Evolutionary conservation across 768 basidiomycete genomes (phyloP).

Genomic region (Coprinellus micaceus): DNA sequence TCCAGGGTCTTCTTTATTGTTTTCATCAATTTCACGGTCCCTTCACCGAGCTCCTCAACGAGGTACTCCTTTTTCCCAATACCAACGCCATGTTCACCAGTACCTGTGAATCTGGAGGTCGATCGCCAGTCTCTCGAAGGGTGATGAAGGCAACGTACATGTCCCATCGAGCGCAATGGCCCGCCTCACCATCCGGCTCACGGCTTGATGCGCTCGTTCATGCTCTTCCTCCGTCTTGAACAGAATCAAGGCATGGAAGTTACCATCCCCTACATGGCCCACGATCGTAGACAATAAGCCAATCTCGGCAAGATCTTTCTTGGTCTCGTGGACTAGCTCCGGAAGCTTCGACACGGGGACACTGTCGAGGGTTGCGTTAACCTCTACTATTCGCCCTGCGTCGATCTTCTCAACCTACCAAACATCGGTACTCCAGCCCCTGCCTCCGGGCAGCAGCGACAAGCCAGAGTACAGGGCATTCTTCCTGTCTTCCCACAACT

Average conservation of each 20-base stretch:
- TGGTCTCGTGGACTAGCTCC: conserved; percentile 63
- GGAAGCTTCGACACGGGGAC: conserved; percentile 67
- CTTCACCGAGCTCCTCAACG: conserved; percentile 75
- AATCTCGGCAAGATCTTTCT: conserved; percentile 56
- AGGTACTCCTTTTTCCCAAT: conserved; percentile 81
- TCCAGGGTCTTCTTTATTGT: conserved; percentile 72
- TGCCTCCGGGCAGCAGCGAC: conserved; percentile 52
- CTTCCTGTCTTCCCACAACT: conserved; percentile 74
- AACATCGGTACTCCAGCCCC: conserved; percentile 73
- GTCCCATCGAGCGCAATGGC: conserved; percentile 73
- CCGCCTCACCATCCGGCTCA: conserved; percentile 60
- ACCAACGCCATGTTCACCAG: conserved; percentile 86
- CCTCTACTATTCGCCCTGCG: not conserved
- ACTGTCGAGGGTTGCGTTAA: conserved; percentile 17
- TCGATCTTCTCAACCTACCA: conserved; percentile 38
- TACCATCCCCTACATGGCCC: conserved; percentile 75
- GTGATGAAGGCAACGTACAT: conserved; percentile 35
- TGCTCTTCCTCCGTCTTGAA: conserved; percentile 56
- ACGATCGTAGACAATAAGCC: conserved; percentile 65
- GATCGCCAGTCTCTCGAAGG: conserved; percentile 1
- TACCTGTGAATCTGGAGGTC: conserved; percentile 48
- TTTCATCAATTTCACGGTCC: conserved; percentile 84
- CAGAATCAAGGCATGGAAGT: conserved; percentile 48
- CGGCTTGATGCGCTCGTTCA: conserved; percentile 38
- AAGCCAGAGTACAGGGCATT: conserved; percentile 57